Percentiles rank a stretch among this genome's conserved stretches.
These are phyloP conservation scores for Seiridium unicorne DNA, from an alignment of 2,329 filamentous ascomycete species.

Conservation along the genomic window DNA sequence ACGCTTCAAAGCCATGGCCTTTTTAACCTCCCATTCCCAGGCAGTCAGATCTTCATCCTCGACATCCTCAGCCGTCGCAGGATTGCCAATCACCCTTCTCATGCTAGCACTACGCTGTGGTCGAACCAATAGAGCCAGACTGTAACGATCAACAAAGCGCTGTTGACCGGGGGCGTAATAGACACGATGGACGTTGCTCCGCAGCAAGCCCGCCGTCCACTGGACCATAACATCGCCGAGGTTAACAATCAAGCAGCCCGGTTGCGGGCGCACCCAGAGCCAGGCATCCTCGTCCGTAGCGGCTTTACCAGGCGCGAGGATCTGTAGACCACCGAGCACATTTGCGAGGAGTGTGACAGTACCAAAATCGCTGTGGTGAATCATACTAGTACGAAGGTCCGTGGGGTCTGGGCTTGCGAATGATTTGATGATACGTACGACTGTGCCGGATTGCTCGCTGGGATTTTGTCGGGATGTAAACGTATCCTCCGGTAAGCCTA, in stretches of 20 bases:
- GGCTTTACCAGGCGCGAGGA: conserved; percentile 21
- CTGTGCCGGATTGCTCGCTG: conserved; percentile 22
- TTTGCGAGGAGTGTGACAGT: conserved; percentile 34
- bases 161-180: conserved; percentile 11
- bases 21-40: conserved; percentile 5
- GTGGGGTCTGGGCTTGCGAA: conserved; percentile 13
- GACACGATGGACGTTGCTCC: conserved; percentile 24
- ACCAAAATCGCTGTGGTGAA: conserved; percentile 34
- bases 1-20: background rate
- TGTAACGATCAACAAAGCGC: conserved; percentile 19
- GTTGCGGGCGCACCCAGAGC: conserved; percentile 20
- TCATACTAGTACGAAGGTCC: conserved; percentile 21
- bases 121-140: conserved; percentile 12
- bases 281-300: conserved; percentile 13
- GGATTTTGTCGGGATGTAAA: conserved; percentile 21
- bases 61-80: background rate
- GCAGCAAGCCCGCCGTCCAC: conserved; percentile 19
- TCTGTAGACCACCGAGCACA: conserved; percentile 32
- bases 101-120: conserved; percentile 15
- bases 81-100: conserved; percentile 1
- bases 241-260: conserved; percentile 21
- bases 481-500: conserved; percentile 21
- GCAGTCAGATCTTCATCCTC: background rate
- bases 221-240: conserved; percentile 19
- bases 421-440: conserved; percentile 16